Conservation (phyloP, 306 rosid species). For the Psophocarpus tetragonolobus region DNA sequence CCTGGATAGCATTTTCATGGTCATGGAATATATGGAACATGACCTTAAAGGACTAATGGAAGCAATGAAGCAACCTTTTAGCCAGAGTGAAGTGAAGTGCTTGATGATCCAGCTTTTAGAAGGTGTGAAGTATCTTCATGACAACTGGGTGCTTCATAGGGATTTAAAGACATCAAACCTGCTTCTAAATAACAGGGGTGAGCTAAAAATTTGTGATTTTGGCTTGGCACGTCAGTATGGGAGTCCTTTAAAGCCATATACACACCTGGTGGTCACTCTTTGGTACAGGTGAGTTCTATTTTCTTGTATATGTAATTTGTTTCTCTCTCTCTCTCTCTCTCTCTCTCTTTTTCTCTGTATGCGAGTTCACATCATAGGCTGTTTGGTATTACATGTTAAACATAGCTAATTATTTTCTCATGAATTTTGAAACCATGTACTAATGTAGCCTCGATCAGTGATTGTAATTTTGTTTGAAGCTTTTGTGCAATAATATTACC, state of each 20-base stretch:
- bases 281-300: constrained; percentile 87
- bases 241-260: constrained; percentile 96
- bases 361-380: background rate
- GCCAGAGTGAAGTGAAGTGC: constrained; percentile 99
- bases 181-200: constrained; percentile 93
- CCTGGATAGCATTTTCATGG: constrained; percentile 99
- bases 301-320: constrained; percentile 9
- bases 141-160: constrained; percentile 99
- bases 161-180: constrained; percentile 93
- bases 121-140: constrained; percentile 97
- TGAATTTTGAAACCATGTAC: background rate
- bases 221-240: constrained; percentile 99
- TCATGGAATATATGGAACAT: constrained; percentile 99
- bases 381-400: constrained; percentile 7
- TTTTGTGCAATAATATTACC: constrained; percentile 12
- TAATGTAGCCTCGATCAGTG: background rate
- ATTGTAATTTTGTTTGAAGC: background rate
- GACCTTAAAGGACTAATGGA: constrained; percentile 98
- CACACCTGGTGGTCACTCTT: constrained; percentile 98
- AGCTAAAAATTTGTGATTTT: constrained; percentile 97
- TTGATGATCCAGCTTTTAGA: constrained; percentile 93
- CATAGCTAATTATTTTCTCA: background rate
- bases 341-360: background rate
- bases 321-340: background rate
- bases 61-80: constrained; percentile 94